These are phyloP conservation scores for Blastobotrys peoriensis DNA, from an alignment of 805 yeast species.

Conservation along the genomic window DNA sequence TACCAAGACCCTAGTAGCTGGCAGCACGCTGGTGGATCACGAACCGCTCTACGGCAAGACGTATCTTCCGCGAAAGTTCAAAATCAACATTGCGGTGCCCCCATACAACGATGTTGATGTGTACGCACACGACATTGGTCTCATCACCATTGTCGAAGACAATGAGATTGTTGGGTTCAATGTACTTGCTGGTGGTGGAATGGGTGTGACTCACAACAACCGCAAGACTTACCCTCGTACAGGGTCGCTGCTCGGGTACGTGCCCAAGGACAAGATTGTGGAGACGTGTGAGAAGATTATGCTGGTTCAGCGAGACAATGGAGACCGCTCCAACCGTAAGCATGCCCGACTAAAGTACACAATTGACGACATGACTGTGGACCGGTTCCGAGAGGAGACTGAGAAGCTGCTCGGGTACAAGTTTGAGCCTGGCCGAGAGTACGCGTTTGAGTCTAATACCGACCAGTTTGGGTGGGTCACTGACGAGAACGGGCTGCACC, in stretches of 20 bases:
- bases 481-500: conserved; percentile 71
- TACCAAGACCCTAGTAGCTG: conserved; percentile 70
- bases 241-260: conserved; percentile 81
- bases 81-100: conserved; percentile 89
- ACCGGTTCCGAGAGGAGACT: conserved; percentile 67
- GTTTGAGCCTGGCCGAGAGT: conserved; percentile 65
- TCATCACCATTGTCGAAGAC: conserved; percentile 72
- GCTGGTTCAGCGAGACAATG: conserved; percentile 90
- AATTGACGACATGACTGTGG: conserved; percentile 89
- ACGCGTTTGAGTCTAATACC: conserved; percentile 75
- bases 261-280: conserved; percentile 59
- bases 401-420: conserved; percentile 77
- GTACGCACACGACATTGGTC: conserved; percentile 90
- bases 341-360: conserved; percentile 98
- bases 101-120: conserved; percentile 97
- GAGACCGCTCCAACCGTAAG: conserved; percentile 94
- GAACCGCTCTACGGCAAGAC: conserved; percentile 87
- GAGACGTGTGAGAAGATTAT: conserved; percentile 84
- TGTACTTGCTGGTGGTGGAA: conserved; percentile 94
- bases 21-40: conserved; percentile 68
- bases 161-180: conserved; percentile 74
- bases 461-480: conserved; percentile 93
- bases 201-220: conserved; percentile 97
- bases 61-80: conserved; percentile 92
- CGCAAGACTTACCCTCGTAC: conserved; percentile 94